Evolutionary conservation across 352 stramenopile species (phyloP), one percentile per base, ranked within the genome.

Genomic region (Phytophthora idaei): DNA sequence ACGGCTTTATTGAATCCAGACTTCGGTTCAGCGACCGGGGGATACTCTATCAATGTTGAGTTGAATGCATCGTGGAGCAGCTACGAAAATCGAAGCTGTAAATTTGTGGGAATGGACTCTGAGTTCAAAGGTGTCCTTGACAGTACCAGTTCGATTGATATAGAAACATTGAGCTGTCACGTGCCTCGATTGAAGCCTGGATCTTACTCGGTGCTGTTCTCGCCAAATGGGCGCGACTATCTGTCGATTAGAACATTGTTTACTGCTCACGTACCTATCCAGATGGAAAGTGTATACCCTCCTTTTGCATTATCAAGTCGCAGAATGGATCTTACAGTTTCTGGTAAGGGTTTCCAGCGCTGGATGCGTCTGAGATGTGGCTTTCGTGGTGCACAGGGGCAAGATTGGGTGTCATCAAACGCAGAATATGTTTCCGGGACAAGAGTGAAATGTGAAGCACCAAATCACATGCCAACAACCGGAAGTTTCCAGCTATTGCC

Each of bases 361-460:
- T 81, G 70, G 73, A 82, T 86, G 75, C 53, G 57, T 5, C 54
- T 84, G 9, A 47, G 39, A n/a, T 86, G 78, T 41, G 75, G 58
- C 0, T 84, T 79, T 67, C 63, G 61, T 34, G 49, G 41, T 10
- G 9, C n/a, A 4, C 28, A 61, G 0, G 54, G 60, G 5, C 27
- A 37, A 1, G 4, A 44, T 42, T 81, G 65, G 73, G 15, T 56
- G 2, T 60, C 48, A 14, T 69, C 67, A 32, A 6, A n/a, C 17
- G 67, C 67, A 14, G 28, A 59, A 5, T 69, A 68, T 27, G 37
- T 71, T 10, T 82, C 75, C 1, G 28, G 61, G 8, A 77, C 58
- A n/a, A 37, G 17, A n/a, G 17, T 84, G 10, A 65, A 63, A 42
- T 83, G 78, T 28, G 37, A 54, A 15, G 39, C 63, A 11, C 57